Conservation (phyloP, 2,329 filamentous ascomycete genomes). For the Periconia macrospinosa region DNA sequence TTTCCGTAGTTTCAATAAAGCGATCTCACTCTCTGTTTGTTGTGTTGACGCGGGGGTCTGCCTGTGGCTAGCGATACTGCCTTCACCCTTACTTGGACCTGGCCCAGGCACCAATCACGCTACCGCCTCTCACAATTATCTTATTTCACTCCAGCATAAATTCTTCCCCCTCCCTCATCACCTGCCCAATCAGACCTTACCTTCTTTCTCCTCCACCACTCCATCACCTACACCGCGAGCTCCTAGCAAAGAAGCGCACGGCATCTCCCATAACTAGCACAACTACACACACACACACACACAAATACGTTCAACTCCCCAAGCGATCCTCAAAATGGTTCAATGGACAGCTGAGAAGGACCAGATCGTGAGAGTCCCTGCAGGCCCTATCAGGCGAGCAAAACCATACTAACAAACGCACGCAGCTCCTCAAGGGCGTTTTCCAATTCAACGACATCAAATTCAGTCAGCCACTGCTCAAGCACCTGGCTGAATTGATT, state of each 20-base stretch:
- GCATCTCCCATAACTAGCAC: not conserved
- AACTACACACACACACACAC: not conserved
- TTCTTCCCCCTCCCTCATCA: no score
- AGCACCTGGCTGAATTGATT: constrained; percentile 18
- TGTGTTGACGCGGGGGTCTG: no score
- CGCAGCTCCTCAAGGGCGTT: constrained; percentile 23
- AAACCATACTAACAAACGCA: not conserved
- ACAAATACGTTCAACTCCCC: not conserved
- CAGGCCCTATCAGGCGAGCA: not conserved
- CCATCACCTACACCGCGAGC: not conserved
- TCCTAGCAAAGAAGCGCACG: no score
- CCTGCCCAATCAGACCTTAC: no score
- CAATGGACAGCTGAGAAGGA: constrained; percentile 27
- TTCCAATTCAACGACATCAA: constrained; percentile 22
- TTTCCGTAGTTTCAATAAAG: no score
- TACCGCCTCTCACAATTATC: no score
- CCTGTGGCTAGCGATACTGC: not conserved
- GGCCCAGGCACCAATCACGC: no score
- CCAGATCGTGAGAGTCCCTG: constrained; percentile 15
- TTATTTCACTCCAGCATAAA: no score
- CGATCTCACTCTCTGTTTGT: no score
- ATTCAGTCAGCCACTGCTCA: constrained; percentile 6
- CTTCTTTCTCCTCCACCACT: not conserved
- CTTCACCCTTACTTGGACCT: not conserved
- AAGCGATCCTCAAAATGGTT: constrained; percentile 14